Evolutionary conservation across 805 yeast species (phyloP).

Genomic region (Cyberlindnera euphorbiiphila): DNA sequence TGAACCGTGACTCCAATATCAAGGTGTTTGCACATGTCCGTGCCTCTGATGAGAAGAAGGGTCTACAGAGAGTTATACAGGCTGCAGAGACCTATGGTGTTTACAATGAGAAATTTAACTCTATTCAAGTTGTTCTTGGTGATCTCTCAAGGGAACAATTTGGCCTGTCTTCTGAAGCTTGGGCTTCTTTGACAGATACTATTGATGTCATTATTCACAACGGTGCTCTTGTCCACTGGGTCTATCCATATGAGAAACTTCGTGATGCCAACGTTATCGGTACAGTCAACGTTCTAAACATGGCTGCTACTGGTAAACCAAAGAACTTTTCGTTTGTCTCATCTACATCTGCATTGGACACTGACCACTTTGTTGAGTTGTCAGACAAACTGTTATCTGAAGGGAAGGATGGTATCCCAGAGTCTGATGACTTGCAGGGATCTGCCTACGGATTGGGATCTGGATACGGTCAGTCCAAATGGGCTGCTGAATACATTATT

Average conservation of each 20-base stretch:
- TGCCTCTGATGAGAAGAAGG: conserved; percentile 65
- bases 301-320: conserved; percentile 73
- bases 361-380: conserved; percentile 69
- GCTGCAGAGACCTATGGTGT: conserved; percentile 78
- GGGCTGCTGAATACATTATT: conserved; percentile 92
- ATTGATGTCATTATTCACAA: conserved; percentile 89
- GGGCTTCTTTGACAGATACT: conserved; percentile 52
- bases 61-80: conserved; percentile 67
- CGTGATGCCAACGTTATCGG: conserved; percentile 92
- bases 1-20: conserved; percentile 52
- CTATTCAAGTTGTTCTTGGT: conserved; percentile 74
- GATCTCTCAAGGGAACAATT: conserved; percentile 70
- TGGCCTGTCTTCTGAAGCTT: conserved; percentile 56
- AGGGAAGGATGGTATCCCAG: conserved; percentile 73
- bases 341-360: conserved; percentile 90
- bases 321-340: conserved; percentile 89
- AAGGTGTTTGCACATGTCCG: conserved; percentile 87
- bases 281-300: conserved; percentile 75
- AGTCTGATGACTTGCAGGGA: conserved; percentile 78
- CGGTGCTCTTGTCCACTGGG: conserved; percentile 99
- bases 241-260: conserved; percentile 84
- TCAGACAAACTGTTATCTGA: conserved; percentile 65
- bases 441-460: conserved; percentile 78
- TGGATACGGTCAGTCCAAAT: conserved; percentile 97
- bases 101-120: conserved; percentile 51